phyloP scores from a whole-genome alignment of 129 eudicot genomes.

The Escallonia rubra region DNA sequence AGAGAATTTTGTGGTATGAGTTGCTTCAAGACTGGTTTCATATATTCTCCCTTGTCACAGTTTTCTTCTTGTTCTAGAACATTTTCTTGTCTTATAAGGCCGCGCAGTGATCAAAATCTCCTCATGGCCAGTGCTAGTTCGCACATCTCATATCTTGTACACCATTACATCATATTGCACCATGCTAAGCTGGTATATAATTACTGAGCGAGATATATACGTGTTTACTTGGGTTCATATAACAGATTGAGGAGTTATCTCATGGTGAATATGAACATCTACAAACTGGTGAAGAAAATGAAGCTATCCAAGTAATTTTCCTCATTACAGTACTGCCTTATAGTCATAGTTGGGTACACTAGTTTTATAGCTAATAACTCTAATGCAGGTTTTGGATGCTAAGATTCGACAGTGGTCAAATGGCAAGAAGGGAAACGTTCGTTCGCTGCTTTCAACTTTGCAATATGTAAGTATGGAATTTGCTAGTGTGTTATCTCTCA shows the following conservation, averaged over 20 bases:
- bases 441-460: constrained; percentile 82
- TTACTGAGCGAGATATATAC: no score
- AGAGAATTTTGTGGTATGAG: constrained; percentile 35
- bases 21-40: not conserved
- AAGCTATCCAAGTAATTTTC: constrained; percentile 40
- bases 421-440: constrained; percentile 93
- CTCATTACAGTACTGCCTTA: not conserved
- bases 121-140: no score
- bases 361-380: constrained; percentile 3
- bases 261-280: constrained; percentile 24
- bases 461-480: constrained; percentile 60
- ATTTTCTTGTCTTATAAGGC: no score
- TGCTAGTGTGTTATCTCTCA: not conserved
- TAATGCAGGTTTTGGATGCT: constrained; percentile 59
- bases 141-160: no score
- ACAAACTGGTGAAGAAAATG: constrained; percentile 28
- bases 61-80: no score
- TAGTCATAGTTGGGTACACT: not conserved
- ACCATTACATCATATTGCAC: no score
- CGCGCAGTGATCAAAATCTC: no score
- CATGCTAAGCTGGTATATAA: no score
- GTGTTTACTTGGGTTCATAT: not conserved
- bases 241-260: constrained; percentile 54
- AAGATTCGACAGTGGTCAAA: constrained; percentile 73
- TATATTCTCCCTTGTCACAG: not conserved